A percentile compares a stretch with the other conserved stretches of the same genome.
Conservation (phyloP, 495 filamentous ascomycete genomes). For the Polyplosphaeria fusca region DNA sequence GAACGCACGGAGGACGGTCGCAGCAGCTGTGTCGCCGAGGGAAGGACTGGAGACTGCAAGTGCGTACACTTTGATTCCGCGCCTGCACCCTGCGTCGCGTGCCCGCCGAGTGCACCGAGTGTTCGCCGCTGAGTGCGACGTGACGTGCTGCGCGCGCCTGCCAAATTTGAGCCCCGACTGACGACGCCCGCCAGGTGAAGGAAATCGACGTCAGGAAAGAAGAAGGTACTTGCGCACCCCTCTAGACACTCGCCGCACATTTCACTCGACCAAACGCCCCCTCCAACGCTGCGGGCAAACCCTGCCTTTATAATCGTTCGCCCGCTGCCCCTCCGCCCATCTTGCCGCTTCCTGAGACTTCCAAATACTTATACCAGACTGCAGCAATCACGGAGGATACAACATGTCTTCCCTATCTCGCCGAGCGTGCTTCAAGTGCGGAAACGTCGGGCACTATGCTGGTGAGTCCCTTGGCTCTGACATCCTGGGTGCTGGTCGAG, state of each 20-base stretch:
- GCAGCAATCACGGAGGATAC: constrained; percentile 18
- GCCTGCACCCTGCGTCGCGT: not conserved
- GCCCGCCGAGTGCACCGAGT: not conserved
- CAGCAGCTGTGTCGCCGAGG: constrained; percentile 36
- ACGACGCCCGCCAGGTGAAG: constrained; percentile 21
- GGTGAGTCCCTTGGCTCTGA: constrained; percentile 48
- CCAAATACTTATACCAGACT: constrained; percentile 3
- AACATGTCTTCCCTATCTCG: constrained; percentile 89
- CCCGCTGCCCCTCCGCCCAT: too few relatives aligned
- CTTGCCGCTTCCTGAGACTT: too few relatives aligned
- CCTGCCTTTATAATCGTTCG: too few relatives aligned
- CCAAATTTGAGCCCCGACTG: constrained; percentile 8
- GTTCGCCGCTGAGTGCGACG: too few relatives aligned
- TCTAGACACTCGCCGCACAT: too few relatives aligned
- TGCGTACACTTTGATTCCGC: constrained; percentile 18
- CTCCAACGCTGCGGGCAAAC: too few relatives aligned
- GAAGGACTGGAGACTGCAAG: constrained; percentile 34
- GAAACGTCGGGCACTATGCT: constrained; percentile 97
- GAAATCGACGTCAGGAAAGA: constrained; percentile 22
- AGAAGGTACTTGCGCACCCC: constrained; percentile 22
- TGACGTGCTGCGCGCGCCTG: not conserved
- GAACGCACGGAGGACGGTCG: constrained; percentile 19
- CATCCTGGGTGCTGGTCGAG: too few relatives aligned
- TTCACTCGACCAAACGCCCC: too few relatives aligned
- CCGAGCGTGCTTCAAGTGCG: constrained; percentile 99